phyloP scores from a whole-genome alignment of 2,329 filamentous ascomycete species.

The Fusarium sp. region DNA sequence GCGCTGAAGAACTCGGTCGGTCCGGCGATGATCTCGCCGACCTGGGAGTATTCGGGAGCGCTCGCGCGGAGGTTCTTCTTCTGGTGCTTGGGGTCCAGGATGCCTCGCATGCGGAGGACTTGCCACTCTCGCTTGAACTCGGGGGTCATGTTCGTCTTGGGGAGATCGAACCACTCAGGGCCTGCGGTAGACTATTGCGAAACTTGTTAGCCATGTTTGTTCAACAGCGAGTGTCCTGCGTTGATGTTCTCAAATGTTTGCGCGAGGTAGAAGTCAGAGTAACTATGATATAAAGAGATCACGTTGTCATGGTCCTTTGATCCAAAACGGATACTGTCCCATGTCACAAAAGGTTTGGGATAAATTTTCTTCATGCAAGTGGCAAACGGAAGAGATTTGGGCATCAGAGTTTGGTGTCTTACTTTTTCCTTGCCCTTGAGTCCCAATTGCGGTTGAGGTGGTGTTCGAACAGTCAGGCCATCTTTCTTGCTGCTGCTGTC shows the following conservation, averaged over 20 bases:
- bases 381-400: not conserved
- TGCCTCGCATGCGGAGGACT: constrained; percentile 85
- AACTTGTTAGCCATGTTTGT: constrained; percentile 30
- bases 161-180: constrained; percentile 86
- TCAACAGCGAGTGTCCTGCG: not conserved
- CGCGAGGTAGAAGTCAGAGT: constrained; percentile 65
- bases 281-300: constrained; percentile 72
- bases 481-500: constrained; percentile 36
- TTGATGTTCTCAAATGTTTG: constrained; percentile 7
- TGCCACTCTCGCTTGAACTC: constrained; percentile 91
- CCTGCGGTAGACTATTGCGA: constrained; percentile 69
- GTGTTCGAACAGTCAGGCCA: constrained; percentile 41
- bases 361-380: constrained; percentile 53
- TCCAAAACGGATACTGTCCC: constrained; percentile 54
- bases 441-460: constrained; percentile 34
- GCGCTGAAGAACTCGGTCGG: constrained; percentile 87
- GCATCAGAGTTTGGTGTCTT: constrained; percentile 13
- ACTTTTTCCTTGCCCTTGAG: constrained; percentile 44
- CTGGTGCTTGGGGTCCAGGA: constrained; percentile 92
- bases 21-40: constrained; percentile 88
- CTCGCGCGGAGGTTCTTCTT: constrained; percentile 81
- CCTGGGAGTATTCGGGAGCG: constrained; percentile 82
- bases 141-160: constrained; percentile 82
- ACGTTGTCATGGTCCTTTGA: constrained; percentile 66
- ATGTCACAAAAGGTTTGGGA: constrained; percentile 50